Evolutionary conservation across 345 rosid genomes (phyloP), one percentile per base, ranked within the genome.

Genomic region (Citrus reticulata): DNA sequence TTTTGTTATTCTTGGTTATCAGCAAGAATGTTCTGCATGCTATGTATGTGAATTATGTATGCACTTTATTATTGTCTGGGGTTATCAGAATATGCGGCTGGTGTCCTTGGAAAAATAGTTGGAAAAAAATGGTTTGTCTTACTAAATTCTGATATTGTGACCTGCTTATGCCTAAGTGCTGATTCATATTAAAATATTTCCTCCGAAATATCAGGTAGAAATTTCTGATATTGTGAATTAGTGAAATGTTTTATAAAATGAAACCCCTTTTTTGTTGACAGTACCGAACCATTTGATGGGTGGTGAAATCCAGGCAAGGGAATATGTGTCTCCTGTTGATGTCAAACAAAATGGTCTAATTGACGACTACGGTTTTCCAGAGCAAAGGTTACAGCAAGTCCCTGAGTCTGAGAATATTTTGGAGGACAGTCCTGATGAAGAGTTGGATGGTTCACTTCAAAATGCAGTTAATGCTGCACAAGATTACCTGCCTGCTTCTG

Each of bases 281-380:
- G 96, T 86, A 68, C 77, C 89, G 72, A 78, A 84, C 78, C 89
- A 90, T 87, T 60, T 88, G 66, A 69, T 84, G 79, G 84, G 87
- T 49, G 88, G 88, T 75, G 92, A 92, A 80, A 75, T 80, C 67
- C 91, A 74, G 73, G 51, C 83, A 62, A 84, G 81, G 77, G 89
- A 90, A 27, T 85, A 81, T 84, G 79, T 77, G 57, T 70, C 81
- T 75, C 76, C 83, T n/a, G 75, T 77, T 69, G 87, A 84, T 34
- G 77, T 79, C 71, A 74, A 86, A 78, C 89, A 85, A 82, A 88
- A 88, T 74, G 92, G 90, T 75, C 77, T 73, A 58, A 81, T 85
- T 63, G 90, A 87, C 58, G 81, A 70, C 65, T 88, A 87, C 55
- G 46, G 68, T 81, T 83, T 87, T 54, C 80, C 75, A n/a, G 91